These are phyloP conservation scores for Ochetophila trinervis DNA, from an alignment of 306 rosid species.

Conservation along the genomic window DNA sequence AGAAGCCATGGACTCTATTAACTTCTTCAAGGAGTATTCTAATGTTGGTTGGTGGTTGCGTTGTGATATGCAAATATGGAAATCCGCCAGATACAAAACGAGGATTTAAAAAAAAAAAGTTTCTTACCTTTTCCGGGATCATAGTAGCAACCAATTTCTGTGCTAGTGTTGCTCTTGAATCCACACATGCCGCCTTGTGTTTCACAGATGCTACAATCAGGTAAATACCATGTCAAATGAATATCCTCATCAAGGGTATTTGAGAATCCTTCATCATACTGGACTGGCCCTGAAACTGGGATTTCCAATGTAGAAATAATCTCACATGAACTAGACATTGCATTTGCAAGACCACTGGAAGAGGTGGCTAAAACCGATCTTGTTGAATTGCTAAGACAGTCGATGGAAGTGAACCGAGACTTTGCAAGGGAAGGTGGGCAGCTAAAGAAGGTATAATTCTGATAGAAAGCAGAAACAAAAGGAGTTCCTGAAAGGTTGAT, in stretches of 20 bases:
- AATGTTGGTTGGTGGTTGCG: neutral
- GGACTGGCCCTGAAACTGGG: slow-evolving; percentile 35
- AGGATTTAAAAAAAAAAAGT: slow-evolving; percentile 1
- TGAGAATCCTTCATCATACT: slow-evolving; percentile 17
- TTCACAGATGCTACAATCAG: slow-evolving; percentile 58
- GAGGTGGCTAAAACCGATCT: slow-evolving; percentile 52
- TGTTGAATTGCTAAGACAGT: slow-evolving; percentile 64
- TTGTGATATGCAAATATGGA: neutral
- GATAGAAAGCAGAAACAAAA: slow-evolving; percentile 24
- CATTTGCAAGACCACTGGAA: slow-evolving; percentile 29
- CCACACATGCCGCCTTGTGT: slow-evolving; percentile 42
- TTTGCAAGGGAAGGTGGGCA: slow-evolving; percentile 42
- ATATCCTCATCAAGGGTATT: slow-evolving; percentile 41
- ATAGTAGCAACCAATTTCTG: slow-evolving; percentile 39
- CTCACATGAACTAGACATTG: slow-evolving; percentile 40
- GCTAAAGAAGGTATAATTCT: slow-evolving; percentile 51
- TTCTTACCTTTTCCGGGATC: slow-evolving; percentile 41
- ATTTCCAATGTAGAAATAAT: slow-evolving; percentile 30
- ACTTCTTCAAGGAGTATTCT: too few relatives aligned
- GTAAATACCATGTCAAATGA: slow-evolving; percentile 45
- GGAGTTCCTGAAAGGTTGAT: slow-evolving; percentile 58
- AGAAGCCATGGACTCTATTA: neutral
- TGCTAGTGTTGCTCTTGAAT: slow-evolving; percentile 35
- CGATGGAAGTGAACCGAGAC: slow-evolving; percentile 39
- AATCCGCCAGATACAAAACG: neutral